A percentile compares a stretch with the other conserved stretches of the same genome.
phyloP scores from a whole-genome alignment of 345 rosid genomes.

The Capsella bursapastoris region DNA sequence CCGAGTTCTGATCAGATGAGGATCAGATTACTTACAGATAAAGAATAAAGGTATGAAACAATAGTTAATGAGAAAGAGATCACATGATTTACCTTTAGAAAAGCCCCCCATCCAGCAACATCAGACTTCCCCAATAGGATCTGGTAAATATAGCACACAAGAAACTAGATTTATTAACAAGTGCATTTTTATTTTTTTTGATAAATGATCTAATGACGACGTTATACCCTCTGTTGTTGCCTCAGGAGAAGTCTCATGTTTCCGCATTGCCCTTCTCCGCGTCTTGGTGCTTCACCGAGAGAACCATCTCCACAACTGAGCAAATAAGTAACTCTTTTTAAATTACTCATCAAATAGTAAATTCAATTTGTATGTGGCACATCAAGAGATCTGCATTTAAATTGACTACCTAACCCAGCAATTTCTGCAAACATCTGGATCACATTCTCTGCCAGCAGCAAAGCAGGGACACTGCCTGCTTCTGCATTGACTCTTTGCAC shows the following conservation, averaged over 20 bases:
- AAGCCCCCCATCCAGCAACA: conserved; percentile 99
- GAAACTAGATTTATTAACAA: conserved; percentile 27
- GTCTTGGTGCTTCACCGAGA: conserved; percentile 78
- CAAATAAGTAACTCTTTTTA: conserved; percentile 24
- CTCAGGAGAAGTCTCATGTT: conserved; percentile 97
- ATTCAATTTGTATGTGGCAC: conserved; percentile 17
- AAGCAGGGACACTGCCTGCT: conserved; percentile 99
- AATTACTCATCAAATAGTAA: conserved; percentile 19
- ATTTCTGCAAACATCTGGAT: conserved; percentile 98
- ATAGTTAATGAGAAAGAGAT: not conserved
- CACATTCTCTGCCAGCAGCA: conserved; percentile 99
- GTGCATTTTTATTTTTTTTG: not conserved
- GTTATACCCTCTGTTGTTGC: conserved; percentile 92
- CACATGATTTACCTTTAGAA: conserved; percentile 70
- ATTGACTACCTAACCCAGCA: conserved; percentile 90
- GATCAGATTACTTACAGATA: conserved; percentile 29
- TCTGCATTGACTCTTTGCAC: conserved; percentile 99
- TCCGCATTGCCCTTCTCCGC: conserved; percentile 96
- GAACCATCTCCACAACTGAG: conserved; percentile 95
- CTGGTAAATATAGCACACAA: conserved; percentile 45
- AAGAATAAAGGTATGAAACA: conserved; percentile 8
- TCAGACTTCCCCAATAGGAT: conserved; percentile 90
- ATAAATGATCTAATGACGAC: conserved; percentile 1
- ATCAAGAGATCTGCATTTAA: conserved; percentile 24
- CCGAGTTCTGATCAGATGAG: conserved; percentile 69